phyloP scores from a whole-genome alignment of 768 basidiomycete species.

The Cystobasidium ongulense region DNA sequence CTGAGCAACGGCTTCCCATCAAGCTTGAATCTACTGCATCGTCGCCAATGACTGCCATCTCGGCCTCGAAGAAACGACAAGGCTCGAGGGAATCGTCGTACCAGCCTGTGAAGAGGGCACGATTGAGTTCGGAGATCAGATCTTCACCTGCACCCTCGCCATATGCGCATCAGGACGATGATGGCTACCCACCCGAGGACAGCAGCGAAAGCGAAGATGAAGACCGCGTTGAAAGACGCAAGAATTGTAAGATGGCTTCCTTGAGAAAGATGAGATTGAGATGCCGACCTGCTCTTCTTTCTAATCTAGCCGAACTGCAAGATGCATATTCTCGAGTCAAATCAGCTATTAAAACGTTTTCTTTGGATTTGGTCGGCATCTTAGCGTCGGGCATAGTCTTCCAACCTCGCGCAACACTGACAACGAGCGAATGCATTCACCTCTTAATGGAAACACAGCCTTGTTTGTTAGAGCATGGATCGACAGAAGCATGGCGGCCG shows the following conservation, averaged over 20 bases:
- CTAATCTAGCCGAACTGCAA: not conserved
- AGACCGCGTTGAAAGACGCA: not conserved
- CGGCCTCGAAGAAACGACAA: not conserved
- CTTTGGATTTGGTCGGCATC: conserved; percentile 18
- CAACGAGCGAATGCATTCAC: conserved; percentile 18
- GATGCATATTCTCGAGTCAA: not conserved
- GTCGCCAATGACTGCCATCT: not conserved
- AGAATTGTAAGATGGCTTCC: not conserved
- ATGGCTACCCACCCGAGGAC: conserved; percentile 24
- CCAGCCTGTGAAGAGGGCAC: not conserved
- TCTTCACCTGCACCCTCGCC: conserved; percentile 20
- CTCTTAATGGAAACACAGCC: conserved; percentile 23
- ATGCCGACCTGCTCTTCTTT: not conserved
- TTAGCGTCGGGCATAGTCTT: conserved; percentile 31
- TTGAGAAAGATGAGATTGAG: not conserved
- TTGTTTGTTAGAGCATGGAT: not conserved
- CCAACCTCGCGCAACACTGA: conserved; percentile 21
- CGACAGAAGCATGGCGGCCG: not conserved
- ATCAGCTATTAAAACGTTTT: not conserved
- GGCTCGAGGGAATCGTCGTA: not conserved
- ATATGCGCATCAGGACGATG: conserved; percentile 26
- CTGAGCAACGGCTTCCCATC: not conserved
- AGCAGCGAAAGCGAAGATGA: conserved; percentile 24
- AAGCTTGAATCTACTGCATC: not conserved
- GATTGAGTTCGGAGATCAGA: not conserved